Evolutionary conservation across 2,329 filamentous ascomycete species (phyloP).

Genomic region (Colletotrichum lini): DNA sequence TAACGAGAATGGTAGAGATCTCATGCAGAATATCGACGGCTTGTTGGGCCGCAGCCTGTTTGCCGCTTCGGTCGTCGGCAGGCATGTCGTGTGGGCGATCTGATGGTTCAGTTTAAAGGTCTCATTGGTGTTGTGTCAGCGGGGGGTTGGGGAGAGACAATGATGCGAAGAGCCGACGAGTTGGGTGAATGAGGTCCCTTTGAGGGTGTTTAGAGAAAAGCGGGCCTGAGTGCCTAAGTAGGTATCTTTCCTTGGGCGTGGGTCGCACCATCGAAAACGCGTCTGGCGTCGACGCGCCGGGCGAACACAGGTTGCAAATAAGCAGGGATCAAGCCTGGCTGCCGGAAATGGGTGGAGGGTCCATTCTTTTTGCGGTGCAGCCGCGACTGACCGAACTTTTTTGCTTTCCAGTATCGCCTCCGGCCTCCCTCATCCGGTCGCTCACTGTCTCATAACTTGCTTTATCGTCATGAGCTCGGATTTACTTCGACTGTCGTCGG

Average conservation of each 20-base stretch:
- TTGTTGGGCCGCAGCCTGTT: conserved; percentile 83
- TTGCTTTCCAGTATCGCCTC: conserved; percentile 1
- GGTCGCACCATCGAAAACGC: conserved; percentile 29
- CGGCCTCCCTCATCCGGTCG: conserved; percentile 7
- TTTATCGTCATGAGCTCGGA: conserved; percentile 27
- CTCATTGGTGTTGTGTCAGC: conserved; percentile 7
- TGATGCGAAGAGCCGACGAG: conserved; percentile 12
- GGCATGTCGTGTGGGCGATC: conserved; percentile 16
- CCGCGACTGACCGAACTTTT: conserved; percentile 37
- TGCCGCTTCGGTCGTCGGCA: conserved; percentile 68
- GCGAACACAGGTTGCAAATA: conserved; percentile 16
- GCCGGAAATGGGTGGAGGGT: conserved; percentile 24
- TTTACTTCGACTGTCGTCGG: conserved; percentile 27
- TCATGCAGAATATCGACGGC: conserved; percentile 88
- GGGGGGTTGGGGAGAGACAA: neutral
- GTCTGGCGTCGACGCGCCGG: conserved; percentile 36
- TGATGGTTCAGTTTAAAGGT: conserved; percentile 11
- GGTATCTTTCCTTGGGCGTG: conserved; percentile 9
- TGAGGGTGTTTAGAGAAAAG: conserved; percentile 20
- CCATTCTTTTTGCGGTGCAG: conserved; percentile 25
- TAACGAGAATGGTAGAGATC: conserved; percentile 89
- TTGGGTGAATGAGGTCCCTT: conserved; percentile 4
- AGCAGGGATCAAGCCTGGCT: conserved; percentile 29
- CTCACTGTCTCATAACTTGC: conserved; percentile 24
- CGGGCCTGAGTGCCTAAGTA: neutral